Conservation (phyloP, 768 basidiomycete species). For the Suillus brevipes region DNA sequence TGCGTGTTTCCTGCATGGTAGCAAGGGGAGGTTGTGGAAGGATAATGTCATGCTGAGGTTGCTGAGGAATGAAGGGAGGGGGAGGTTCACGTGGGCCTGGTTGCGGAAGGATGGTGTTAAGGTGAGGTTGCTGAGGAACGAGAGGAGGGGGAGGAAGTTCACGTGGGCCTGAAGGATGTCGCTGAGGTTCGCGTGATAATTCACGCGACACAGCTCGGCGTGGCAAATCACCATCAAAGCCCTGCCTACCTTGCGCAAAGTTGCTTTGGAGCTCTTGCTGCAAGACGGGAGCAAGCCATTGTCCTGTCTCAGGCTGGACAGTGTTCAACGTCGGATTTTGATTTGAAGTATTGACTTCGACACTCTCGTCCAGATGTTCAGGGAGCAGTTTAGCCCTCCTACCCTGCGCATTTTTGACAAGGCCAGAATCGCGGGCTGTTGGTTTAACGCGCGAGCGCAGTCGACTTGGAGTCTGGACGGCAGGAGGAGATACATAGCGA, state of each 20-base stretch:
- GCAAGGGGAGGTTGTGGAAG: not conserved
- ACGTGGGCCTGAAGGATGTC: not conserved
- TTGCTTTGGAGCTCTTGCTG: not conserved
- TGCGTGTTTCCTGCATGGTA: not conserved
- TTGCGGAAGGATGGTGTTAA: no score
- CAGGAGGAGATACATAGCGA: not conserved
- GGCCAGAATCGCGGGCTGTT: not conserved
- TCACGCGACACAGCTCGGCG: not conserved
- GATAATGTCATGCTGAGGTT: not conserved
- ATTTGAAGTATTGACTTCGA: not conserved
- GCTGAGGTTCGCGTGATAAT: no score
- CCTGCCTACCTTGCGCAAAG: not conserved
- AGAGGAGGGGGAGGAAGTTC: no score
- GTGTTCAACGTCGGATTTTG: not conserved
- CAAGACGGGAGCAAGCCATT: not conserved
- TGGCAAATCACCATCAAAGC: not conserved
- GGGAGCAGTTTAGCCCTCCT: not conserved
- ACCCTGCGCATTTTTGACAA: not conserved
- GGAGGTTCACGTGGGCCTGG: not conserved
- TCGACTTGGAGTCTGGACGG: not conserved
- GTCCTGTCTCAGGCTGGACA: not conserved
- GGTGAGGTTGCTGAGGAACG: not conserved
- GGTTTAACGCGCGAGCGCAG: not conserved
- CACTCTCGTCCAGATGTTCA: not conserved
- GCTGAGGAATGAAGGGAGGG: not conserved